Base-by-base conservation (phyloP, 129 eudicot species). In the Smallanthus sonchifolius region DNA sequence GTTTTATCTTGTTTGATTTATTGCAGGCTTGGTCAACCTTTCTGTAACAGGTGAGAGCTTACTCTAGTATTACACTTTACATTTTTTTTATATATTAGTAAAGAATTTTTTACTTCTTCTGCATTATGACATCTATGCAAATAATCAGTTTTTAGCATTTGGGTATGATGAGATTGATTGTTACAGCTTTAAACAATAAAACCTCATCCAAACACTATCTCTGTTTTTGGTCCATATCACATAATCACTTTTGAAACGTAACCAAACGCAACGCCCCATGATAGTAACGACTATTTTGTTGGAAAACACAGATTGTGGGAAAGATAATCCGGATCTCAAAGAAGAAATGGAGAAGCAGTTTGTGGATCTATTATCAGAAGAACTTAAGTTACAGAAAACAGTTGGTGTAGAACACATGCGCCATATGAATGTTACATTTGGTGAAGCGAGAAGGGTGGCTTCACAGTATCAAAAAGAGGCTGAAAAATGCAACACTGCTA, bases 311-410 rank as follows among this genome's bases (percentile, higher is more conserved):
- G 97, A 89, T 73, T 92, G 96, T 60, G 96, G 93, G 32, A 89
- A 90, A 70, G 87, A 76, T 82, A 96, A 92, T 61, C 92, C 96
- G 10, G 91, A 92, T 75, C 85, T 92, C 30, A 89, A 87, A 76
- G 91, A 89, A 85, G 98, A 92, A 76, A 87, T 92, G 98, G 88
- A 78, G 76, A 89, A 92, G 75, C 94, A 92, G 35, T 85, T 85
- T 79, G 91, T 89, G 78, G 98, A 89, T 76, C 81, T 89, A 32
- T 57, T 89, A 14, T 76, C 96, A 0, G 95, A 89, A 77, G 98
- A 92, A 82, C 74, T 92, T 30, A 89, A 89, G 70, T 77, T 89
- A 71, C 87, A 79, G 43, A 86, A 89, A 77, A 78, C 81, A 1
- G 96, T 89, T 7, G 79, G 86, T 24, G 83, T 63, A 71, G 97